phyloP scores from a whole-genome alignment of 352 stramenopile genomes.

The Phytophthora capsici region DNA sequence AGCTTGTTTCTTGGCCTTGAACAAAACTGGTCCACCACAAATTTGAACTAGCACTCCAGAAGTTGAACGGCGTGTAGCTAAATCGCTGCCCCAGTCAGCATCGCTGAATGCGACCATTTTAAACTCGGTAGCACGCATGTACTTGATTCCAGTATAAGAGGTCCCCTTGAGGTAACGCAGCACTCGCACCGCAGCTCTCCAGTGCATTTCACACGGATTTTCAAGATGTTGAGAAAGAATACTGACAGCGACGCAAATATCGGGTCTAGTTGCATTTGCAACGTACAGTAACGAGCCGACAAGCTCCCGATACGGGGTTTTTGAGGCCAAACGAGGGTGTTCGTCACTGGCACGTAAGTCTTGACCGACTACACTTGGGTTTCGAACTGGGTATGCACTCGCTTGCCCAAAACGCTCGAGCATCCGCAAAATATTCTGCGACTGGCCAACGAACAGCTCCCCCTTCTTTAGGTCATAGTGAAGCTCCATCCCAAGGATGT shows the following conservation, averaged over 20 bases:
- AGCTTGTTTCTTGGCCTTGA: conserved; percentile 10
- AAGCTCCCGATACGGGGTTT: conserved; percentile 13
- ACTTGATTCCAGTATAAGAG: not conserved
- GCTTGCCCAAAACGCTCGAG: no score
- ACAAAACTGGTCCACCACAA: conserved; percentile 1
- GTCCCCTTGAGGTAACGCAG: conserved; percentile 21
- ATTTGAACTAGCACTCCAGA: conserved; percentile 5
- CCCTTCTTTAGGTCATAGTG: no score
- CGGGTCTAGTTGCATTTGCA: conserved; percentile 25
- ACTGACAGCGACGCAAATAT: conserved; percentile 16
- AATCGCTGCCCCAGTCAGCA: conserved; percentile 7
- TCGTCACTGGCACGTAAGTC: conserved; percentile 3
- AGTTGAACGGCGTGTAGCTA: not conserved
- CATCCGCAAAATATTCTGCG: no score
- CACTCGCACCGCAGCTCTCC: not conserved
- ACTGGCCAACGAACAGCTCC: no score
- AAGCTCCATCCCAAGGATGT: no score
- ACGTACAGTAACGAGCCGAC: conserved; percentile 30
- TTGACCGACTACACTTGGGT: conserved; percentile 1
- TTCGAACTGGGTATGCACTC: no score
- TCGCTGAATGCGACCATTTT: not conserved
- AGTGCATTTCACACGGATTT: conserved; percentile 15
- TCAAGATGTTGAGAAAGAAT: conserved; percentile 17
- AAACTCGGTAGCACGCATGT: not conserved
- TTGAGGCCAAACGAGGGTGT: not conserved